These are phyloP conservation scores for Lathyrus sativus DNA, from an alignment of 306 rosid genomes.

Conservation along the genomic window DNA sequence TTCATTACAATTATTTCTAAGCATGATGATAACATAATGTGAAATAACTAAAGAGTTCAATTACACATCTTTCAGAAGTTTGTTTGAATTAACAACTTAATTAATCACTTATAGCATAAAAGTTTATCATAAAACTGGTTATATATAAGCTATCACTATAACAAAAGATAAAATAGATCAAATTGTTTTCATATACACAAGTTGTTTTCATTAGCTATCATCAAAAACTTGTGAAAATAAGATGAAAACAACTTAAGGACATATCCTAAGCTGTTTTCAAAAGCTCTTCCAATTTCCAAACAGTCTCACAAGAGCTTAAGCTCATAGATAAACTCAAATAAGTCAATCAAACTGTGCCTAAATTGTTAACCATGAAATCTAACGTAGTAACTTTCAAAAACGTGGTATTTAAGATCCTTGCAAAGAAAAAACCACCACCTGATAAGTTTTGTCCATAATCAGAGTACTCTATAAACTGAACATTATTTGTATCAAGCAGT, in stretches of 20 bases:
- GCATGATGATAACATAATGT: neutral
- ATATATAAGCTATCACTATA: neutral
- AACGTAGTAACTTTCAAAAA: neutral
- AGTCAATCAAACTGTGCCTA: neutral
- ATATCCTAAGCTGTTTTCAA: neutral
- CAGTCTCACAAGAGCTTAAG: neutral
- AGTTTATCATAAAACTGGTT: neutral
- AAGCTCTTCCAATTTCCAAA: neutral
- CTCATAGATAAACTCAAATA: neutral
- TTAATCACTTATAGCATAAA: neutral
- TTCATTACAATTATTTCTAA: slow-evolving; percentile 2
- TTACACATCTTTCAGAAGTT: neutral
- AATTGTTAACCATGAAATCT: neutral
- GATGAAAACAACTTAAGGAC: neutral
- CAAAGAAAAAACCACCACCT: slow-evolving; percentile 48
- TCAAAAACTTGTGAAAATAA: neutral
- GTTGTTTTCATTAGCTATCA: neutral
- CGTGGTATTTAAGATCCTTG: neutral
- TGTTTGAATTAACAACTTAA: neutral
- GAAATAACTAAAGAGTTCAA: neutral
- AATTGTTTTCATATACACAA: neutral
- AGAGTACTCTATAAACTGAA: slow-evolving; percentile 85
- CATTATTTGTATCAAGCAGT: slow-evolving; percentile 77
- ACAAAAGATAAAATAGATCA: neutral
- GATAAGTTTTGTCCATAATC: slow-evolving; percentile 88